Conservation (phyloP, 441 rosid genomes). For the Populus hybrid region DNA sequence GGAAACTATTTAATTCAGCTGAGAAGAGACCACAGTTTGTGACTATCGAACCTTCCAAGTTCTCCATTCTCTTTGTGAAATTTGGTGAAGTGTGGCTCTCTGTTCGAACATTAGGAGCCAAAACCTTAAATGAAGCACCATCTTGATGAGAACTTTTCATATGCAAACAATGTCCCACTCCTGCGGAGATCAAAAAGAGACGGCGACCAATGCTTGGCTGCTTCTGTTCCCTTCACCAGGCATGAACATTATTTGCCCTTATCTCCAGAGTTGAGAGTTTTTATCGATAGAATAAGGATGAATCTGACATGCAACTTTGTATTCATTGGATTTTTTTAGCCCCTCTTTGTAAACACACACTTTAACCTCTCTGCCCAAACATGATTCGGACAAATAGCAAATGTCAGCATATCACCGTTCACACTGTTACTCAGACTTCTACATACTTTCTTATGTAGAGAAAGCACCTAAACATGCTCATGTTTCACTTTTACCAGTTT, state of each 20-base stretch:
- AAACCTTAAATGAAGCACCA: conserved; percentile 54
- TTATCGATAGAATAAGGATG: background rate
- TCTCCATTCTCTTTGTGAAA: conserved; percentile 44
- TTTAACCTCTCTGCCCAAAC: conserved; percentile 16
- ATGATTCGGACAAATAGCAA: conserved; percentile 11
- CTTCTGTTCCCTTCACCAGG: conserved; percentile 36
- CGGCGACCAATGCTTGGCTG: conserved; percentile 24
- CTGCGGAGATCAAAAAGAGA: conserved; percentile 57
- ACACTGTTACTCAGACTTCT: too few species aligned
- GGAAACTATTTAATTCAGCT: conserved; percentile 34
- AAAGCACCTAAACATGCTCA: too few species aligned
- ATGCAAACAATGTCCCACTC: conserved; percentile 38
- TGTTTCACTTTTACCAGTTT: background rate
- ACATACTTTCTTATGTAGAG: too few species aligned
- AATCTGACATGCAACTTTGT: conserved; percentile 7
- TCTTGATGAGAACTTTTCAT: conserved; percentile 44
- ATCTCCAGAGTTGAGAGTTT: conserved; percentile 23
- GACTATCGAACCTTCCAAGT: conserved; percentile 47
- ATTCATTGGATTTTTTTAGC: conserved; percentile 7
- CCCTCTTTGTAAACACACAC: conserved; percentile 1
- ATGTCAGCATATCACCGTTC: conserved; percentile 4
- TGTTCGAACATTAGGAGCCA: conserved; percentile 44
- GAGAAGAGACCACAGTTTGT: conserved; percentile 32
- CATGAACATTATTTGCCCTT: conserved; percentile 27
- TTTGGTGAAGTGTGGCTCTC: conserved; percentile 40